phyloP scores from a whole-genome alignment of 2,329 filamentous ascomycete species.

The Macrophomina phaseolina region DNA sequence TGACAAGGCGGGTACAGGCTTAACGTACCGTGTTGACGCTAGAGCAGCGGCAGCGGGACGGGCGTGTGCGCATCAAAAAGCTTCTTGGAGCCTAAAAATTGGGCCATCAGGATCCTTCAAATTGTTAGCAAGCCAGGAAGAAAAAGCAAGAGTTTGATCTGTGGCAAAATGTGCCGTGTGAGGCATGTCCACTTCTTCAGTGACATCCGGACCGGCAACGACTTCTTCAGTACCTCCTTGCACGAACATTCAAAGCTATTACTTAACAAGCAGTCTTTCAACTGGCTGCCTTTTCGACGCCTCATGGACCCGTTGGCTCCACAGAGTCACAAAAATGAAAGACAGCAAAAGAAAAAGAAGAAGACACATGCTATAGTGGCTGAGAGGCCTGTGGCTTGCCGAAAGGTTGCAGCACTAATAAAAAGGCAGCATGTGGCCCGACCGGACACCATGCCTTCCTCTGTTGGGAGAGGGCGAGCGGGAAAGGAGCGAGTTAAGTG shows the following conservation, averaged over 20 bases:
- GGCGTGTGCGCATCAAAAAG: neutral
- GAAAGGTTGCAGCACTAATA: constrained; percentile 9
- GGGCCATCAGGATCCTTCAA: neutral
- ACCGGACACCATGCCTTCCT: neutral
- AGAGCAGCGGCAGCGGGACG: neutral
- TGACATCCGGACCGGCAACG: neutral
- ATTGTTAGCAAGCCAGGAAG: neutral
- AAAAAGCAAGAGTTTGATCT: neutral
- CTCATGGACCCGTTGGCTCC: neutral
- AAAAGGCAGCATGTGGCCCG: neutral
- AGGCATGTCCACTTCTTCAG: neutral
- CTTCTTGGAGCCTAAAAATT: constrained; percentile 4
- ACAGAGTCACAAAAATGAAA: neutral
- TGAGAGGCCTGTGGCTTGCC: neutral
- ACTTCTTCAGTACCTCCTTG: neutral
- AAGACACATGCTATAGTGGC: neutral
- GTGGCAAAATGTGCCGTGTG: neutral
- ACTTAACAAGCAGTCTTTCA: neutral
- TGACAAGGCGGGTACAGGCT: neutral
- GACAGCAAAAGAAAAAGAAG: neutral
- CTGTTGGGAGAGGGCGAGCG: neutral
- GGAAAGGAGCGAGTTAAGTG: neutral
- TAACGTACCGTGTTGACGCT: neutral
- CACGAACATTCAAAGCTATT: neutral
- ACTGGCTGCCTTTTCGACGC: neutral